Conservation (phyloP, 2,329 filamentous ascomycete genomes). For the Pseudocercospora vitis region DNA sequence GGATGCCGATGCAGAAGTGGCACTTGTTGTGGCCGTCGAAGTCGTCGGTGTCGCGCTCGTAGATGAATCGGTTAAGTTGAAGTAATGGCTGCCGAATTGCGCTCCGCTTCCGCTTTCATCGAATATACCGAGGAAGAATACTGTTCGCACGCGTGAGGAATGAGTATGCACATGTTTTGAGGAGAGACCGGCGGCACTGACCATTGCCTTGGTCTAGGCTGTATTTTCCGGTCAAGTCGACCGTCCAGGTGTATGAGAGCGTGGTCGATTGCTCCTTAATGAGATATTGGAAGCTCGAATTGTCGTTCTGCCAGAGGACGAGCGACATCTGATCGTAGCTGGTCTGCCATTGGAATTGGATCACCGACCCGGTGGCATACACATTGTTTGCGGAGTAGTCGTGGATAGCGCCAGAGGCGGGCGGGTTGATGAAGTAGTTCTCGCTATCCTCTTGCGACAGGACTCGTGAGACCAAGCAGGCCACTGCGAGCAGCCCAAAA, state of each 20-base stretch:
- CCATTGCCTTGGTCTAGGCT: slow-evolving; percentile 31
- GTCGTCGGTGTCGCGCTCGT: not conserved
- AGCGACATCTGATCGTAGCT: not conserved
- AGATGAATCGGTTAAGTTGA: not conserved
- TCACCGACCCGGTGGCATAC: not conserved
- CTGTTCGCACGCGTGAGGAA: too few relatives aligned
- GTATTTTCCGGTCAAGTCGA: not conserved
- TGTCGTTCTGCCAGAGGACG: slow-evolving; percentile 6
- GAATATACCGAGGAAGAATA: not conserved
- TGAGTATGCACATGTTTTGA: too few relatives aligned
- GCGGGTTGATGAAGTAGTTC: slow-evolving; percentile 3
- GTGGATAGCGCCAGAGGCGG: not conserved
- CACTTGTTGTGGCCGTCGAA: not conserved
- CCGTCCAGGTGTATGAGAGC: not conserved
- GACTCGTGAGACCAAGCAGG: too few relatives aligned
- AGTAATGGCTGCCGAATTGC: not conserved
- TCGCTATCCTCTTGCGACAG: not conserved
- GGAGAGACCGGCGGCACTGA: slow-evolving; percentile 32
- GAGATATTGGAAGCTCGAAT: not conserved
- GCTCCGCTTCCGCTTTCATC: not conserved
- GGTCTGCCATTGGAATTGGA: not conserved
- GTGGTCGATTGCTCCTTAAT: not conserved
- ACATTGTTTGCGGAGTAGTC: slow-evolving; percentile 1
- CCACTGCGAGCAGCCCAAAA: too few relatives aligned
- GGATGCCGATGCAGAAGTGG: not conserved